phyloP scores from a whole-genome alignment of 1,284 basidiomycete genomes.

The Coniferiporia sulphurascens region DNA sequence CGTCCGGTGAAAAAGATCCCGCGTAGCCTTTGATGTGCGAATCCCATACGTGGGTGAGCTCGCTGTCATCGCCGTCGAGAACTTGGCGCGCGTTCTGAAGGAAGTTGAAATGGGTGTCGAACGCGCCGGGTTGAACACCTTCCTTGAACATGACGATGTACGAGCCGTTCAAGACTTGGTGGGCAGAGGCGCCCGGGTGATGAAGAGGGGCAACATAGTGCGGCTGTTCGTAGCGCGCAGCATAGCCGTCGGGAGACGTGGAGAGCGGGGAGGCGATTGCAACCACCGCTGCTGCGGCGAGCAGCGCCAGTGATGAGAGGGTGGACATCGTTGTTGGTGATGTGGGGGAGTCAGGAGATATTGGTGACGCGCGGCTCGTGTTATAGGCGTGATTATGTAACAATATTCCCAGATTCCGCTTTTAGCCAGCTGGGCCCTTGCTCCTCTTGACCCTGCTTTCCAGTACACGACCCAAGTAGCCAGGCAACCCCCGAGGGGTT shows the following conservation, averaged over 20 bases:
- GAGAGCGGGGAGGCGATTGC: constrained; percentile 58
- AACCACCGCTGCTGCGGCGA: constrained; percentile 37
- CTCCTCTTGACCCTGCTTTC: background rate
- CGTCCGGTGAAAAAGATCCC: constrained; percentile 73
- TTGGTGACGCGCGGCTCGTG: constrained; percentile 4
- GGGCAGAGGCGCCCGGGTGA: constrained; percentile 39
- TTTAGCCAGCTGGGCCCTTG: background rate
- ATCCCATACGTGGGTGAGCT: constrained; percentile 70
- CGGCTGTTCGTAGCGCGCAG: constrained; percentile 37
- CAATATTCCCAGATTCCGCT: background rate
- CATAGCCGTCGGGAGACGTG: constrained; percentile 41
- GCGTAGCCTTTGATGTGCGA: constrained; percentile 78
- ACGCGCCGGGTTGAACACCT: constrained; percentile 48
- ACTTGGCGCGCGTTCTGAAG: constrained; percentile 52
- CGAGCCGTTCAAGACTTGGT: constrained; percentile 76
- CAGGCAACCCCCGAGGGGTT: background rate
- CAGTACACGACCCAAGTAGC: background rate
- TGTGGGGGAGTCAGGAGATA: constrained; percentile 2
- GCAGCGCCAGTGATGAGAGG: constrained; percentile 32
- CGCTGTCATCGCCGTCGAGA: constrained; percentile 39
- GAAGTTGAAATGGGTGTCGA: constrained; percentile 74
- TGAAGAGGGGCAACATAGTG: constrained; percentile 52
- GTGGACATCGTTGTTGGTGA: constrained; percentile 35
- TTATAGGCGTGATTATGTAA: constrained; percentile 2
- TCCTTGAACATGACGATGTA: constrained; percentile 90